These are phyloP conservation scores for Bipolaris victoriae DNA, from an alignment of 2,329 filamentous ascomycete genomes.

Conservation along the genomic window DNA sequence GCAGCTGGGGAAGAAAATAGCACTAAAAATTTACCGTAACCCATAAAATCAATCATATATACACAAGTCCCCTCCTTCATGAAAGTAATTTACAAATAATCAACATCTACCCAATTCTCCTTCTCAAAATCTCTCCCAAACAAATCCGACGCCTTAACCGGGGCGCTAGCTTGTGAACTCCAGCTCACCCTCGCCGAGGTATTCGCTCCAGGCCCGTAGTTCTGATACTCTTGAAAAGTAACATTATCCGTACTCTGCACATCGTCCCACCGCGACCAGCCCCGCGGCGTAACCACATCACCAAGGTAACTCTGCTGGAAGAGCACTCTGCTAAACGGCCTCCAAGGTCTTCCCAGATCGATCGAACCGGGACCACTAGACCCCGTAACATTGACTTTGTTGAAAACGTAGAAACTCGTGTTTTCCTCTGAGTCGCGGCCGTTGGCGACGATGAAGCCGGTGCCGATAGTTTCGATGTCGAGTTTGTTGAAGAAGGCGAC, in stretches of 20 bases:
- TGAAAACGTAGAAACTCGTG: conserved; percentile 59
- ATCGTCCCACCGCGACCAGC: conserved; percentile 54
- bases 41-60: not conserved
- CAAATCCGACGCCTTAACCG: conserved; percentile 15
- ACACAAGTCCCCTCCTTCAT: not conserved
- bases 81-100: conserved; percentile 7
- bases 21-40: not conserved
- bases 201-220: conserved; percentile 23
- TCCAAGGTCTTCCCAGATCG: conserved; percentile 59
- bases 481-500: conserved; percentile 55
- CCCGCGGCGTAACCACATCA: conserved; percentile 62
- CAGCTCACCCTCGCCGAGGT: conserved; percentile 10
- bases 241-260: conserved; percentile 24
- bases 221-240: conserved; percentile 26
- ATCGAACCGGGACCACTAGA: conserved; percentile 43
- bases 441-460: conserved; percentile 32
- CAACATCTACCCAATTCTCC: conserved; percentile 27
- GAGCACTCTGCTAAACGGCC: conserved; percentile 54
- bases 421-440: conserved; percentile 25
- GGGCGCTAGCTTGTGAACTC: conserved; percentile 13
- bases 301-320: conserved; percentile 58
- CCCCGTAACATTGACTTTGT: conserved; percentile 54
- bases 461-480: conserved; percentile 25
- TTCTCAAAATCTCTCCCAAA: conserved; percentile 21
- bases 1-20: not conserved